Percentiles rank a stretch among this genome's conserved stretches.
phyloP scores from a whole-genome alignment of 1,139 yeast species.

The Nakaseomyces bracarensis region DNA sequence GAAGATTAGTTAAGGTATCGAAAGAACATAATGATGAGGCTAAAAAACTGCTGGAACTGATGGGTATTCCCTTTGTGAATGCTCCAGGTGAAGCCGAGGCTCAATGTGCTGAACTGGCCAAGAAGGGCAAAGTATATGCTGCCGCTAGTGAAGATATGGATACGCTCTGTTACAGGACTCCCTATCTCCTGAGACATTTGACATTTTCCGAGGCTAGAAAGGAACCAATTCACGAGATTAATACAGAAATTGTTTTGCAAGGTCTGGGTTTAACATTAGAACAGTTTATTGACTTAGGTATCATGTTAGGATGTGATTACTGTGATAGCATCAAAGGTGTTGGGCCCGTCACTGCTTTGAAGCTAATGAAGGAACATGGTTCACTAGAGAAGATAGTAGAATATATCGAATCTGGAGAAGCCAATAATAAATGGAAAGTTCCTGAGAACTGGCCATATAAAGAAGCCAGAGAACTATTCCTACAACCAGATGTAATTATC shows the following conservation, averaged over 20 bases:
- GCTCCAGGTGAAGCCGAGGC: conserved; percentile 99
- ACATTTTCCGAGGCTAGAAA: conserved; percentile 92
- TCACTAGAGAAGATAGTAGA: conserved; percentile 71
- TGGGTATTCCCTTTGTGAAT: conserved; percentile 91
- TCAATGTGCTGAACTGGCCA: conserved; percentile 90
- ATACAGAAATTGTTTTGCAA: conserved; percentile 57
- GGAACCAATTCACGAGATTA: conserved; percentile 82
- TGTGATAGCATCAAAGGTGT: conserved; percentile 92
- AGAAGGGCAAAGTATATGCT: conserved; percentile 82
- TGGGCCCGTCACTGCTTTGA: conserved; percentile 91
- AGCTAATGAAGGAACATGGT: conserved; percentile 78
- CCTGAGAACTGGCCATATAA: conserved; percentile 94
- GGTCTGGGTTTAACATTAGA: conserved; percentile 64
- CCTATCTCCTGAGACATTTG: conserved; percentile 72
- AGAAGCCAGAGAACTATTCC: conserved; percentile 77
- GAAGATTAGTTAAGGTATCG: conserved; percentile 82
- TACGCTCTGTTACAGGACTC: conserved; percentile 85
- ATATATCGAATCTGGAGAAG: conserved; percentile 51
- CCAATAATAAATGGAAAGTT: conserved; percentile 49
- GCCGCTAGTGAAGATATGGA: conserved; percentile 99
- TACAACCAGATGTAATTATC: conserved; percentile 67
- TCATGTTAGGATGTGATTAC: conserved; percentile 91
- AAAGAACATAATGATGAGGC: conserved; percentile 92
- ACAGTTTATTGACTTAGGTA: conserved; percentile 85
- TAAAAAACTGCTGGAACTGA: conserved; percentile 60